phyloP scores from a whole-genome alignment of 1,284 basidiomycete genomes.

The Amylostereum areolatum region DNA sequence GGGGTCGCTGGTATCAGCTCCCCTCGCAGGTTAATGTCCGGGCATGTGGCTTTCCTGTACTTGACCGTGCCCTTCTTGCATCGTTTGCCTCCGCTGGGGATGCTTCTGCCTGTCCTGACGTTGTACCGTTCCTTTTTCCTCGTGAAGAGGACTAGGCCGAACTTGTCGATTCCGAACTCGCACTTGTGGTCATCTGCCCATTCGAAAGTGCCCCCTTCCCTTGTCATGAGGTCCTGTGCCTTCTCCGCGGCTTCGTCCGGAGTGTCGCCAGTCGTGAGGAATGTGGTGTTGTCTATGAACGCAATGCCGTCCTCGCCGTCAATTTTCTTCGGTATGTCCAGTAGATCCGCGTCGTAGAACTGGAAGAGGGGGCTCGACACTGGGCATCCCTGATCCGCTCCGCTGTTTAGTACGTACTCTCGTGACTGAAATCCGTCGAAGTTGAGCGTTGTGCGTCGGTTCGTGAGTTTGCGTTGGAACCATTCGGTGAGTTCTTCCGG shows the following conservation, averaged over 20 bases:
- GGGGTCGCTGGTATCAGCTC: too few relatives aligned
- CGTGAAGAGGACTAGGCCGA: background rate
- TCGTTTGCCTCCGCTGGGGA: too few relatives aligned
- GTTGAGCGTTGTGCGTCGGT: conserved; percentile 5
- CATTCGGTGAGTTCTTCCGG: conserved; percentile 20
- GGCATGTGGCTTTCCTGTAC: too few relatives aligned
- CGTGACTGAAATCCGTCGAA: conserved; percentile 24
- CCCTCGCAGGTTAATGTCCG: too few relatives aligned
- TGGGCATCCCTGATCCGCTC: conserved; percentile 20
- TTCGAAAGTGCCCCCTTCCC: conserved; percentile 2
- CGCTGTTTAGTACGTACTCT: conserved; percentile 17
- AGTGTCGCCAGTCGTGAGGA: background rate
- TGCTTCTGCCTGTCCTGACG: too few relatives aligned
- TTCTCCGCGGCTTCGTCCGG: background rate
- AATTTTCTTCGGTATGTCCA: conserved; percentile 9
- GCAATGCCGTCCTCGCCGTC: conserved; percentile 5
- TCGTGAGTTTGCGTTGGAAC: conserved; percentile 16
- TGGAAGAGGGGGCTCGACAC: conserved; percentile 16
- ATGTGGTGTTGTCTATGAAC: conserved; percentile 1
- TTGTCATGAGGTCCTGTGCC: conserved; percentile 7
- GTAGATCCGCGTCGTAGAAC: conserved; percentile 17
- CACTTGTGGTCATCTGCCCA: conserved; percentile 11
- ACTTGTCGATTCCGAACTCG: conserved; percentile 4
- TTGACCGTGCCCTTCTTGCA: too few relatives aligned
- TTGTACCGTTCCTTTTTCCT: too few relatives aligned